Evolutionary conservation across 345 rosid species (phyloP), one percentile per base, ranked within the genome.

Genomic region (Alliaria petiolata): DNA sequence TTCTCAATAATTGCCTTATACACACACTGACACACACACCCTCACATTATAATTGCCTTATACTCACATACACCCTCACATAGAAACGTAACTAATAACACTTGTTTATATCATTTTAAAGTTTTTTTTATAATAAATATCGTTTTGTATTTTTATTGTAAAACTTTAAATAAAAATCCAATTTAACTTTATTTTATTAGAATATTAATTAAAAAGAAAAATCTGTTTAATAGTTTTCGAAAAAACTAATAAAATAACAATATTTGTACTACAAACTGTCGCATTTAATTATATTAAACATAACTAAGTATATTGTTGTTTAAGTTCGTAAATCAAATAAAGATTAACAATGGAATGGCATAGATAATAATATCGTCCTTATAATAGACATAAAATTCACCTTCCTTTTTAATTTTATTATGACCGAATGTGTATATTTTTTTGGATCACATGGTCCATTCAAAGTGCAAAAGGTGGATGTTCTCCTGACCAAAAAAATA

Each of bases 401-500:
- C 26, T 65, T 34, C 10, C 12, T 5, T 22, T 62, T 34, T 26
- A 0, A 14, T 52, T 0, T 8, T 56, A 3, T 6, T 46, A 34
- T 6, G 47, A 25, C 53, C 55, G 33, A 34, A 42, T 43, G 22
- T 52, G 3, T 22, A 13, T 28, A 13, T 30, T 28, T 2, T 39
- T 16, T 60, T 17, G 65, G n/a, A n/a, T 42, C 63, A 26, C 54
- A 50, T 59, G 50, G 74, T 60, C 74, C 74, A 52, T 44, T 62
- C 58, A 62, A 68, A 61, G 35, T 68, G 65, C 65, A 75, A 75
- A n/a, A 75, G 74, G 64, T 61, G 64, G 67, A 61, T 53, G 69
- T 62, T 75, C 79, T 75, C 70, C 68, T 75, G 79, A 75, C 79
- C 65, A 19, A 53, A 53, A 65, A 22, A 22, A 22, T 1, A 44